Base-by-base conservation (phyloP, 805 yeast genomes). In the Yarrowia yakushimensis region DNA sequence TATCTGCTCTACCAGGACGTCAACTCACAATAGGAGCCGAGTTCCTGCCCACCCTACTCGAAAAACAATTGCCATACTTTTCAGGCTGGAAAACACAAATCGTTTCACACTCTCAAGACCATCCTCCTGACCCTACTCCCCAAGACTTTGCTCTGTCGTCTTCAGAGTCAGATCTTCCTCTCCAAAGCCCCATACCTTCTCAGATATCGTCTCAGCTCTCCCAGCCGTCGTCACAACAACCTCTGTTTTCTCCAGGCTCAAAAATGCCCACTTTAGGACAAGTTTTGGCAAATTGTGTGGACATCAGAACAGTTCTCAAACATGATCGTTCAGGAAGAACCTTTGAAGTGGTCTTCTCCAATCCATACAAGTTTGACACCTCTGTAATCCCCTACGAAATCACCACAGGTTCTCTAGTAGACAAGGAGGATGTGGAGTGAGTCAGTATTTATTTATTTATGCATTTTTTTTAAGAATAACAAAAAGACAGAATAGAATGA, bases 41-140 rank as follows among this genome's bases (percentile, higher is more conserved):
- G 7, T 67, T 71, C 43, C 74, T 77, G 62, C 74, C 78, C 3
- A 71, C 82, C 63, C 76, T 75, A 39, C 74, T 80, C 55, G 87
- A 86, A 63, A 82, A 84, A 69, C 96, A 90, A 69, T 68, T 85
- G 18, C 88, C 92, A 7, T 84, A 87, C 81, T 75, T 83, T 46
- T 79, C 84, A 20, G 97, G 96, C 0, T 90, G 96, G 96, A 48
- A 22, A 17, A 10, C n/a, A 7, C 27, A 27, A 20, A n/a, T 48
- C 22, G 39, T 48, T 4, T 4, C 17, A 1, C 55, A 31, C n/a
- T 4, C 39, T 10, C 28, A 22, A 3, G 54, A 30, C 4, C 6
- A 3, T 12, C 7, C 8, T 3, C 23, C 18, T 15, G 50, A 43
- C 22, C 2, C 22, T 4, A 25, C 20, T 17, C 30, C 27, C 2